These are phyloP conservation scores for Trichoderma virens DNA, from an alignment of 495 filamentous ascomycete genomes.

Conservation along the genomic window DNA sequence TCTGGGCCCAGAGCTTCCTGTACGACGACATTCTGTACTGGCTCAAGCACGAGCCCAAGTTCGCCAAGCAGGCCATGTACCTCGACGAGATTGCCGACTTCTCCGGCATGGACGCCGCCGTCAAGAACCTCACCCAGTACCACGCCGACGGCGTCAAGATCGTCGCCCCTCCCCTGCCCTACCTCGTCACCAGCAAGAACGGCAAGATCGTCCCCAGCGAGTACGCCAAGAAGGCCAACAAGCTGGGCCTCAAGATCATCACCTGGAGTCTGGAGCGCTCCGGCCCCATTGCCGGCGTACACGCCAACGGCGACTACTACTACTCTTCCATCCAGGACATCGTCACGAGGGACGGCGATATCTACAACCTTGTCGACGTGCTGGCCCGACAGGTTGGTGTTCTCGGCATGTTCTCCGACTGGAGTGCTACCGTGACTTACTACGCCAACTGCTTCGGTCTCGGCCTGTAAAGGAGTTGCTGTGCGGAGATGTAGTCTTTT, in stretches of 20 bases:
- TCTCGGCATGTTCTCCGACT: slow-evolving; percentile 51
- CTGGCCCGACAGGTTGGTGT: slow-evolving; percentile 49
- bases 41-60: slow-evolving; percentile 48
- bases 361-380: slow-evolving; percentile 51
- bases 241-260: slow-evolving; percentile 48
- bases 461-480: not conserved
- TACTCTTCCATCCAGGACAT: slow-evolving; percentile 40
- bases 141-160: slow-evolving; percentile 34
- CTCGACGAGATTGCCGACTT: slow-evolving; percentile 52
- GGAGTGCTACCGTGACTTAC: slow-evolving; percentile 53
- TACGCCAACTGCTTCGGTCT: slow-evolving; percentile 54
- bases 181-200: slow-evolving; percentile 30
- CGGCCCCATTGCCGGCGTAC: slow-evolving; percentile 41
- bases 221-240: slow-evolving; percentile 41
- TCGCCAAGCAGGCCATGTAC: slow-evolving; percentile 49
- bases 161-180: slow-evolving; percentile 34
- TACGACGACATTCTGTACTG: slow-evolving; percentile 54
- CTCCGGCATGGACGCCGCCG: slow-evolving; percentile 24
- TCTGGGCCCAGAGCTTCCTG: slow-evolving; percentile 54
- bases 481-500: not conserved
- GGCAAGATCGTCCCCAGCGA: slow-evolving; percentile 33
- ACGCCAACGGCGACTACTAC: slow-evolving; percentile 40
- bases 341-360: slow-evolving; percentile 50
- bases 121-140: slow-evolving; percentile 41
- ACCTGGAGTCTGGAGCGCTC: slow-evolving; percentile 58